Evolutionary conservation across 768 basidiomycete genomes (phyloP).

Genomic region (Cystofilobasidium macerans): DNA sequence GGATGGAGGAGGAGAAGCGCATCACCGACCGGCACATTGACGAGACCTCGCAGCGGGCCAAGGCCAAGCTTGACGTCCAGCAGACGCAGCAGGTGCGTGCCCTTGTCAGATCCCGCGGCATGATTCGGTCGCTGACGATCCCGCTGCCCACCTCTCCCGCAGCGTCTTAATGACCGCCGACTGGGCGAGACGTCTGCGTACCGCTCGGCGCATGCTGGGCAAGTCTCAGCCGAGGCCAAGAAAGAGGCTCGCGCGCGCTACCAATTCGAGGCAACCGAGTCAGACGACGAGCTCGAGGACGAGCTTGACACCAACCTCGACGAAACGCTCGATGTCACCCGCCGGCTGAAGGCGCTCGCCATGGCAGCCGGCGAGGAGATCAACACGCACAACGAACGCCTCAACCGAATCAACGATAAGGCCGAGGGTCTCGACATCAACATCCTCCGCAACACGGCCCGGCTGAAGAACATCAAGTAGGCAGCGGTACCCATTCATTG

Average conservation of each 20-base stretch:
- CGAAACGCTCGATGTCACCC: slow-evolving; percentile 67
- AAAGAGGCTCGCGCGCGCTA: slow-evolving; percentile 69
- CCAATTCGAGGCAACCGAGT: slow-evolving; percentile 81
- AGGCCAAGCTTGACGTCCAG: slow-evolving; percentile 70
- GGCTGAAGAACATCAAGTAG: slow-evolving; percentile 43
- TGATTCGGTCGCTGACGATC: background rate
- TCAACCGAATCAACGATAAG: slow-evolving; percentile 68
- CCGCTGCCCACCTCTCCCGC: background rate
- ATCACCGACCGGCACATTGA: slow-evolving; percentile 75
- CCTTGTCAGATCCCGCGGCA: background rate
- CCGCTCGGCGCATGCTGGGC: slow-evolving; percentile 29
- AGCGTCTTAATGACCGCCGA: slow-evolving; percentile 18
- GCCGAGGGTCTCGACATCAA: slow-evolving; percentile 61
- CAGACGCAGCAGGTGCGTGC: slow-evolving; percentile 56
- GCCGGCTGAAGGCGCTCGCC: slow-evolving; percentile 32
- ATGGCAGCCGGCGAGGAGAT: slow-evolving; percentile 53
- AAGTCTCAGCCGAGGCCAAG: slow-evolving; percentile 35
- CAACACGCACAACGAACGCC: slow-evolving; percentile 68
- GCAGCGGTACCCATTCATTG: too few relatives aligned
- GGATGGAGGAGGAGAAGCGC: slow-evolving; percentile 72
- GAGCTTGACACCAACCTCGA: slow-evolving; percentile 85
- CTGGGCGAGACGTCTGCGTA: slow-evolving; percentile 35
- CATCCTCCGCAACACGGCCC: slow-evolving; percentile 70
- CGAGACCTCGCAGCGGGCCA: slow-evolving; percentile 71
- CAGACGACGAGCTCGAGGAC: slow-evolving; percentile 89